Base-by-base conservation (phyloP, 1,284 basidiomycete genomes). In the Sphaerobolus stellatus region DNA sequence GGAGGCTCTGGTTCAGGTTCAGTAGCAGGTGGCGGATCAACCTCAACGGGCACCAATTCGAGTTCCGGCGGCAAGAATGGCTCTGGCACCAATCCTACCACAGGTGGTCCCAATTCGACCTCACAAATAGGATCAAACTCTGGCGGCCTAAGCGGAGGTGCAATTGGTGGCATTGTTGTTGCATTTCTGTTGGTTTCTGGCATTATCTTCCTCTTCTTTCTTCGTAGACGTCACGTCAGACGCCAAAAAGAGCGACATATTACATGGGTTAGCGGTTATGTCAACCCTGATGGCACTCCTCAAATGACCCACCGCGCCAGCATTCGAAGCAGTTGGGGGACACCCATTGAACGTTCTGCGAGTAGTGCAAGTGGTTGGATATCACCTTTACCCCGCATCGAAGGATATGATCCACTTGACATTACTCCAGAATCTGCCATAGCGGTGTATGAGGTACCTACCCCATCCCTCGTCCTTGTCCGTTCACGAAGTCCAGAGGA, bases 281-380 rank as follows among this genome's bases (percentile, higher is more conserved):
- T 54, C 18, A 24, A 28, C 5, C 44, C 46, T 18, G 34, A 48
- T 25, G 48, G 5, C 18, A 30, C 24, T 38, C 20, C 52, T 20
- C 25, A 41, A 9, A 54, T 49, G 53, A 29, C 16, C 11, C 25
- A 52, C 11, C 29, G 14, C 25, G 40, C 8, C 8, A 54, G 53
- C 29, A 49, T 49, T 33, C 33, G 53, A 25, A 54, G 53, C 24
- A 54, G 53, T 25, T 54, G 53, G 53, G 53, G 53, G 8, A 54
- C 53, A 14, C 53, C 53, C 7, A 20, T 54, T 13, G 47, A 54
- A 28, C 36, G 16, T 34, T 40, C 18, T 22, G 38, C 34, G 40
- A 31, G 20, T 20, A 34, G 30, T 45, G 14, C 14, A 4, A 4
- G 13, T 13, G 22, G 13, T 43, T 27, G 22, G 13, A 27, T 43